phyloP scores from a whole-genome alignment of 129 eudicot genomes.

The Pittosporum tobira region DNA sequence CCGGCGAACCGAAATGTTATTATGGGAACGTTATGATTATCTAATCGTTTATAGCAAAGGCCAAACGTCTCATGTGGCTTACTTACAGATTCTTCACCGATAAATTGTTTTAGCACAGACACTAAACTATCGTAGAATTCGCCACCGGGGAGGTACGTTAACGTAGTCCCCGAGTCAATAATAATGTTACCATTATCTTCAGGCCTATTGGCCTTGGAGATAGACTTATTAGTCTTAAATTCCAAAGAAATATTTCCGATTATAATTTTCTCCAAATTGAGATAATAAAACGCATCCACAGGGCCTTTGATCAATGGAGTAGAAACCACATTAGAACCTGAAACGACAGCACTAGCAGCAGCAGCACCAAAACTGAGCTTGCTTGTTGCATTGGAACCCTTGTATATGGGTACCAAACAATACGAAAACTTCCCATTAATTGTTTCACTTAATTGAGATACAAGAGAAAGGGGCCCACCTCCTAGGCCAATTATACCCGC shows the following conservation, averaged over 20 bases:
- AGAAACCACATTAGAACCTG: constrained; percentile 32
- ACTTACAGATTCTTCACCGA: background rate
- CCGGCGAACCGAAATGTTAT: constrained; percentile 26
- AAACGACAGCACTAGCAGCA: constrained; percentile 23
- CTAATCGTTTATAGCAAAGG: constrained; percentile 24
- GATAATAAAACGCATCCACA: constrained; percentile 34
- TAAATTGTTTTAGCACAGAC: background rate
- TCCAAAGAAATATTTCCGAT: constrained; percentile 27
- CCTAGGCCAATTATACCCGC: constrained; percentile 73
- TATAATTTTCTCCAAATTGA: constrained; percentile 30
- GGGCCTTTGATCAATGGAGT: constrained; percentile 34
- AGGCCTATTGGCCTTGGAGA: background rate
- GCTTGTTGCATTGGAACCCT: constrained; percentile 18
- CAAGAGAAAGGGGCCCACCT: constrained; percentile 43
- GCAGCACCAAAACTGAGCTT: constrained; percentile 44
- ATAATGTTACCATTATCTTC: constrained; percentile 26
- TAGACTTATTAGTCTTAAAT: background rate
- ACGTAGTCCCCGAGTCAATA: constrained; percentile 52
- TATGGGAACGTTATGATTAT: constrained; percentile 11
- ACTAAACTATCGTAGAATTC: constrained; percentile 7
- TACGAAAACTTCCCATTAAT: constrained; percentile 51
- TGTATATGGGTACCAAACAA: constrained; percentile 33
- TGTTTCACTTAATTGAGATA: constrained; percentile 21
- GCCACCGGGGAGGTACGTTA: constrained; percentile 20
- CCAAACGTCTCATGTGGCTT: constrained; percentile 22